Conservation (phyloP, 306 rosid genomes). For the Citrullus mucosospermus region DNA sequence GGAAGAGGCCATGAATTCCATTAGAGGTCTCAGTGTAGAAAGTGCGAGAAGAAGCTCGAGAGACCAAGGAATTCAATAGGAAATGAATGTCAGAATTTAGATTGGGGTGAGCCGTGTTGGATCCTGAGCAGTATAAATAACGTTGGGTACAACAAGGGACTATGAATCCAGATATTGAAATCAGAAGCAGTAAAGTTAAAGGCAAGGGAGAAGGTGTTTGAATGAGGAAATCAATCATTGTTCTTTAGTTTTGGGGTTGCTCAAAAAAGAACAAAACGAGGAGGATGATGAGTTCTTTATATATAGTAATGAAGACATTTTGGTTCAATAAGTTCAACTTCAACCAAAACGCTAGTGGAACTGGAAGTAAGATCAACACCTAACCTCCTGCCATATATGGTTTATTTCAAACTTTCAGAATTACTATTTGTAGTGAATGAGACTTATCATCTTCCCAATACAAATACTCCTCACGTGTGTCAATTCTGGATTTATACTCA, state of each 20-base stretch:
- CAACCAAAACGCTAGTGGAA: neutral
- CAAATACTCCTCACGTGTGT: neutral
- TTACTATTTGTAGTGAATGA: neutral
- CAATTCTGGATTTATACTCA: neutral
- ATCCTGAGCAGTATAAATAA: neutral
- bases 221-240: neutral
- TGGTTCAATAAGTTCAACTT: neutral
- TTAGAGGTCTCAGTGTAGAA: slow-evolving; percentile 3
- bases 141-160: neutral
- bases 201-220: neutral
- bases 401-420: neutral
- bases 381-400: neutral
- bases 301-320: neutral
- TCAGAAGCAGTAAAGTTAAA: neutral
- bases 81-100: neutral
- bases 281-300: neutral
- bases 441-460: neutral
- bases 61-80: slow-evolving; percentile 7
- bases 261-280: neutral
- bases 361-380: neutral
- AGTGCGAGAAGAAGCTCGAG: neutral
- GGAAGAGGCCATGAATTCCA: slow-evolving; percentile 12
- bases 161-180: neutral
- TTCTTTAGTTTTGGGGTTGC: neutral
- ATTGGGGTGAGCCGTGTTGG: neutral